Conservation (phyloP, 768 basidiomycete genomes). For the Russula earlei region DNA sequence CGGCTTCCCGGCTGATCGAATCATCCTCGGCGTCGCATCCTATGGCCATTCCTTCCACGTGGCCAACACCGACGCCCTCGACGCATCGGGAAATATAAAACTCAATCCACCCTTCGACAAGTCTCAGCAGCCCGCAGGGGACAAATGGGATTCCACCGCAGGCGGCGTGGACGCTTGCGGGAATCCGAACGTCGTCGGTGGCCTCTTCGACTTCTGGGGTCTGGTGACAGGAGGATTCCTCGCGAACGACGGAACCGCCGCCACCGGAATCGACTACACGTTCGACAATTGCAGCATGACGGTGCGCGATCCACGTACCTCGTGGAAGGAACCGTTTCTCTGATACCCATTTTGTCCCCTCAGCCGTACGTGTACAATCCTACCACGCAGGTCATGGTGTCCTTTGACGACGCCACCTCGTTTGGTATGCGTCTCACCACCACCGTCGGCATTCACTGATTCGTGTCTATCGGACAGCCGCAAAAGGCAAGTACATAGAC, state of each 20-base stretch:
- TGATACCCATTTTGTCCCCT: neutral
- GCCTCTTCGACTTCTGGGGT: conserved; percentile 17
- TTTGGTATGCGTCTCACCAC: conserved; percentile 27
- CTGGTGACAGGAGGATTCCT: conserved; percentile 13
- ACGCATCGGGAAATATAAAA: conserved; percentile 28
- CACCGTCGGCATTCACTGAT: neutral
- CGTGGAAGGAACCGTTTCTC: neutral
- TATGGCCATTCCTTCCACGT: conserved; percentile 72
- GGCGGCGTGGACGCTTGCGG: conserved; percentile 28
- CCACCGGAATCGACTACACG: conserved; percentile 37
- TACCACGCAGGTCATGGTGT: conserved; percentile 43
- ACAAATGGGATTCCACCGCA: conserved; percentile 24
- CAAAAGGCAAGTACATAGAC: conserved; percentile 36
- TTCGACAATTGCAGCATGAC: conserved; percentile 69
- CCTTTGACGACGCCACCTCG: conserved; percentile 56
- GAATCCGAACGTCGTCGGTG: conserved; percentile 22
- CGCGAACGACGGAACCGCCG: conserved; percentile 1
- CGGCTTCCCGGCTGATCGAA: conserved; percentile 31
- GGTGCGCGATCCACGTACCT: conserved; percentile 32
- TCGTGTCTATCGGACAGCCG: conserved; percentile 19
- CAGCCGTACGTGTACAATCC: conserved; percentile 64
- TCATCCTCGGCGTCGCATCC: conserved; percentile 76
- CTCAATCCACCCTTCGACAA: conserved; percentile 45
- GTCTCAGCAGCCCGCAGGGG: conserved; percentile 35
- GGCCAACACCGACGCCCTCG: conserved; percentile 30